Evolutionary conservation across 306 rosid species (phyloP).

Genomic region (Carpinus fangiana): DNA sequence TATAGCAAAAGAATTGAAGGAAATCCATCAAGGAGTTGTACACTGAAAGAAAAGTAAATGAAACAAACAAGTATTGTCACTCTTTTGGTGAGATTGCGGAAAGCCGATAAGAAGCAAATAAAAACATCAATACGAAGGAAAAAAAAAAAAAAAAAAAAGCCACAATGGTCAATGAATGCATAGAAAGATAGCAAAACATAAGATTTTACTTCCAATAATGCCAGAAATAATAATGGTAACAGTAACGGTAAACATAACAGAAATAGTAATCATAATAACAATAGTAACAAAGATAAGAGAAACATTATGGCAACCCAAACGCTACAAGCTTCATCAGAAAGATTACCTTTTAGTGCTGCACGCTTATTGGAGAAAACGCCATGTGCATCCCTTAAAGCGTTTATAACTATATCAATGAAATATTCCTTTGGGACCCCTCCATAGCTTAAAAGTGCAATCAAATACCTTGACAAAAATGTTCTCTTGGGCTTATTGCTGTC

Average conservation of each 20-base stretch:
- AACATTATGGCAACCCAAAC: not conserved
- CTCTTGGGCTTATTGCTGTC: constrained; percentile 58
- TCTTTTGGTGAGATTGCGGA: not conserved
- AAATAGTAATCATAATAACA: too few species aligned
- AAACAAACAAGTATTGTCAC: constrained; percentile 10
- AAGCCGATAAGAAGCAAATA: not conserved
- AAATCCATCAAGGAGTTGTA: not conserved
- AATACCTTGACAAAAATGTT: constrained; percentile 48
- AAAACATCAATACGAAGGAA: not conserved
- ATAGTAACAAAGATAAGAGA: not conserved
- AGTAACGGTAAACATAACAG: too few species aligned
- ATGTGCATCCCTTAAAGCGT: constrained; percentile 43
- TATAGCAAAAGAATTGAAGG: constrained; percentile 18
- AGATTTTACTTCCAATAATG: not conserved
- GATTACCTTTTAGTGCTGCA: constrained; percentile 63
- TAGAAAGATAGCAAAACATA: not conserved
- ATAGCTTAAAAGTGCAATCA: constrained; percentile 67
- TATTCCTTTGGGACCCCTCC: constrained; percentile 80
- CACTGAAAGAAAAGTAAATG: constrained; percentile 3
- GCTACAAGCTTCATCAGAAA: constrained; percentile 6
- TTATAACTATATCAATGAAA: constrained; percentile 52
- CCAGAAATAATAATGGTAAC: not conserved
- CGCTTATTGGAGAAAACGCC: constrained; percentile 50
- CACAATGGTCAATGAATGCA: not conserved
- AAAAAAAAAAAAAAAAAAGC: not conserved